Evolutionary conservation across 768 basidiomycete genomes (phyloP), one percentile per base, ranked within the genome.

Genomic region (Mycena polygramma): DNA sequence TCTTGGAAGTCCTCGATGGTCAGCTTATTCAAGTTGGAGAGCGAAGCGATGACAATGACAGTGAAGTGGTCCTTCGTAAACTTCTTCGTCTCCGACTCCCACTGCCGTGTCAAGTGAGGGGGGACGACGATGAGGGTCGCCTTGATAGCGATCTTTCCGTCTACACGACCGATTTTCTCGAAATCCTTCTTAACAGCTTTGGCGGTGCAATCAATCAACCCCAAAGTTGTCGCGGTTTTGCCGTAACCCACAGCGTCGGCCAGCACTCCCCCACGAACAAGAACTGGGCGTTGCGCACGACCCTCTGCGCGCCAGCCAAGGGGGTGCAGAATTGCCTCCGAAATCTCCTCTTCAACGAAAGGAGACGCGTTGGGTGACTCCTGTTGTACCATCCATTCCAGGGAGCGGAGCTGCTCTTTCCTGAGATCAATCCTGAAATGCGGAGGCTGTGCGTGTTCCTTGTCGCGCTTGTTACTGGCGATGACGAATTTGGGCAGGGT

Each of bases 211-310:
- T 95, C 93, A 71, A 98, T 92, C 68, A 98, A 86, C 22, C 92
- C 96, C 36, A 98, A 87, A 3, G 95, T 96, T 73, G 98, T 97
- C 24, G 96, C 96, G 0, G 97, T 98, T 83, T 98, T 98, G 20
- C 97, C 97, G 76, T 98, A 98, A 59, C 97, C 97, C 69, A 98
- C 97, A 82, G 97, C 93, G 75, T 98, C 97, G 15, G 96, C 96
- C 53, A 98, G 89, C 57, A 98, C 96, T 14, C 97, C 96, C 20
- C 97, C 96, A 63, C 94, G 87, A 49, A 98, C 82, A 68, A 81
- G 86, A 60, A 94, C 87, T 0, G 92, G 88, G 41, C 96, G 83
- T 73, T 93, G 90, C 5, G 94, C 96, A 49, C 94, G 91, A 48
- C 94, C 96, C 79, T 98, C 96, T n/a, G 94, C 95, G 73, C 95